These are phyloP conservation scores for Marasmius oreades DNA, from an alignment of 1,284 basidiomycete genomes.

Conservation along the genomic window DNA sequence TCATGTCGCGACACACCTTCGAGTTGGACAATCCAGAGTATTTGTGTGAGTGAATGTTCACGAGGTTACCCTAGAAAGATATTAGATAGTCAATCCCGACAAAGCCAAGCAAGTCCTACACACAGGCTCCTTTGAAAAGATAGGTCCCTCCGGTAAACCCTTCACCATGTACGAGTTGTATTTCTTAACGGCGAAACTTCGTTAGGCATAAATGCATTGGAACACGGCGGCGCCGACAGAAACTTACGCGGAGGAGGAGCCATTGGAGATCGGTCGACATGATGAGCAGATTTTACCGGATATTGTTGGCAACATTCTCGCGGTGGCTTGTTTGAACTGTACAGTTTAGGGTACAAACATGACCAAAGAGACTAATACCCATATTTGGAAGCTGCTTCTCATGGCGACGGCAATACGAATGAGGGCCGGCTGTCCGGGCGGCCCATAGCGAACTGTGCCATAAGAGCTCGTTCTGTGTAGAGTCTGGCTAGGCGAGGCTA, in stretches of 20 bases:
- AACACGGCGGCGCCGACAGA: background rate
- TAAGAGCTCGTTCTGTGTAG: too few relatives aligned
- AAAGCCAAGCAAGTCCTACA: constrained; percentile 27
- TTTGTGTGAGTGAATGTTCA: constrained; percentile 85
- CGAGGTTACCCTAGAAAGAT: constrained; percentile 70
- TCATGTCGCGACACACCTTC: constrained; percentile 49
- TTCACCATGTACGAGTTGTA: constrained; percentile 85
- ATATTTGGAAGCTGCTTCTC: background rate
- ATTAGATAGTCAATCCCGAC: constrained; percentile 5
- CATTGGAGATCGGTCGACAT: constrained; percentile 87
- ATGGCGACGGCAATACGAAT: too few relatives aligned
- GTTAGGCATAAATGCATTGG: background rate
- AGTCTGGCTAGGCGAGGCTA: too few relatives aligned
- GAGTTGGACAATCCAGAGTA: constrained; percentile 84
- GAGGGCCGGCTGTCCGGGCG: too few relatives aligned
- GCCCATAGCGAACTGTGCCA: too few relatives aligned
- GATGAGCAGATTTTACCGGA: constrained; percentile 29
- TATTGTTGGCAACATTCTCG: background rate
- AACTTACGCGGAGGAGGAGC: constrained; percentile 82
- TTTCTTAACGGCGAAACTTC: constrained; percentile 44
- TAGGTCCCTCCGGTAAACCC: constrained; percentile 62
- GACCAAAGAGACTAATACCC: background rate
- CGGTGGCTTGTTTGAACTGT: constrained; percentile 2
- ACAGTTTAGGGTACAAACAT: background rate
- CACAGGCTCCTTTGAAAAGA: constrained; percentile 84